Evolutionary conservation across 495 filamentous ascomycete genomes (phyloP).

Genomic region (Bacidia gigantensis): DNA sequence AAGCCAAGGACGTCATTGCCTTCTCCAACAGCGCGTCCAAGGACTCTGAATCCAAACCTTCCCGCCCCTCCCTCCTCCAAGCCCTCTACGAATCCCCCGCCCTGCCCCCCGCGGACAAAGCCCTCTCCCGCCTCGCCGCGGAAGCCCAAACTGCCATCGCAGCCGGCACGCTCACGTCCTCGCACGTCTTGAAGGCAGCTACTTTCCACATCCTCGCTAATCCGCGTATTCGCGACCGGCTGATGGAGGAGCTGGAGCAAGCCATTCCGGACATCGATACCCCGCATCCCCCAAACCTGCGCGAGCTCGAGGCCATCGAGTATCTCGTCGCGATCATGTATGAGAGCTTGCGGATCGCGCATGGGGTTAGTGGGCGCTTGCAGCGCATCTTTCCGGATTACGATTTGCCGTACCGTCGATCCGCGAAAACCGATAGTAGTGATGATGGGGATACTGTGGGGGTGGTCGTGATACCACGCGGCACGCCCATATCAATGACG

Average conservation of each 20-base stretch:
- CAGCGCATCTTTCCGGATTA: constrained; percentile 18
- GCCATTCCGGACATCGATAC: constrained; percentile 16
- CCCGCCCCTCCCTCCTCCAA: constrained; percentile 10
- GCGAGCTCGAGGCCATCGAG: constrained; percentile 23
- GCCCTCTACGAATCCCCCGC: constrained; percentile 13
- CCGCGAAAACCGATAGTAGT: constrained; percentile 8
- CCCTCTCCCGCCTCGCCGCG: constrained; percentile 21
- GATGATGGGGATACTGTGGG: constrained; percentile 2
- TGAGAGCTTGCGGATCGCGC: constrained; percentile 29
- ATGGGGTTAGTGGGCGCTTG: constrained; percentile 19
- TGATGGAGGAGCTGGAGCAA: constrained; percentile 16
- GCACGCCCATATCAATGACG: constrained; percentile 27
- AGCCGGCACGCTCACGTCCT: constrained; percentile 36
- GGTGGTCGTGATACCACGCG: constrained; percentile 19
- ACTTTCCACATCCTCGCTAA: constrained; percentile 17
- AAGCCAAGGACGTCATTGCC: neutral
- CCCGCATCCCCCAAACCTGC: constrained; percentile 12
- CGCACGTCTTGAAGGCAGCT: constrained; percentile 25
- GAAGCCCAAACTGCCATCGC: constrained; percentile 33
- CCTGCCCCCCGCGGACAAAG: constrained; percentile 8
- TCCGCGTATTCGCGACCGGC: constrained; percentile 14
- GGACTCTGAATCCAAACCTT: constrained; percentile 1
- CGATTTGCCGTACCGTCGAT: constrained; percentile 9
- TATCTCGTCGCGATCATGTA: constrained; percentile 31
- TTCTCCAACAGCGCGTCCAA: neutral